Percentiles rank a stretch among this genome's conserved stretches.
These are phyloP conservation scores for Allantophomopsis lycopodina DNA, from an alignment of 2,329 filamentous ascomycete genomes.

Conservation along the genomic window DNA sequence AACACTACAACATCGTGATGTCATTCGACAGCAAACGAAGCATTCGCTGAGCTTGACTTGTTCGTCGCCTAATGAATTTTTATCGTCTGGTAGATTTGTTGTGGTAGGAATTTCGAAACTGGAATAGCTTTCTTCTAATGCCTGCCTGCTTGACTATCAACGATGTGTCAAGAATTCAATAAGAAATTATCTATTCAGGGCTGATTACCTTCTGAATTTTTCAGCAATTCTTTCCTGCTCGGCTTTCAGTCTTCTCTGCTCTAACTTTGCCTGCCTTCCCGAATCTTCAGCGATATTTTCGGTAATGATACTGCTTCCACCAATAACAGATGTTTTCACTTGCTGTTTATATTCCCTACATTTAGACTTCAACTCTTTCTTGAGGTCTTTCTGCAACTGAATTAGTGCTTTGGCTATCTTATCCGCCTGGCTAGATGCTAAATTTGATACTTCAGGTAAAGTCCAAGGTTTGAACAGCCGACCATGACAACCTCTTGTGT, in stretches of 20 bases:
- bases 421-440: neutral
- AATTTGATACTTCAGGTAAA: neutral
- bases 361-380: neutral
- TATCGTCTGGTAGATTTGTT: neutral
- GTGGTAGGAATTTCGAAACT: no score
- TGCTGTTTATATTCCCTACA: neutral
- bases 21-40: neutral
- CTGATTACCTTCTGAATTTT: neutral
- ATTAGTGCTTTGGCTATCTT: neutral
- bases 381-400: neutral
- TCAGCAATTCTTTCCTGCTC: neutral
- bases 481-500: slow-evolving; percentile 4
- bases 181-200: neutral
- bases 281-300: neutral
- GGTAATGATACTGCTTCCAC: neutral
- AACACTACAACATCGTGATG: neutral
- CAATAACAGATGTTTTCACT: neutral
- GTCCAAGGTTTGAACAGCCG: slow-evolving; percentile 1
- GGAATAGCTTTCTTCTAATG: neutral
- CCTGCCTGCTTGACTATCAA: neutral
- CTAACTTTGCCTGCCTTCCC: neutral
- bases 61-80: neutral
- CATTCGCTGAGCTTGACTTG: neutral
- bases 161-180: neutral
- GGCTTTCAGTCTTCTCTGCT: neutral